These are phyloP conservation scores for Pichia californica DNA, from an alignment of 805 yeast species.

Conservation along the genomic window DNA sequence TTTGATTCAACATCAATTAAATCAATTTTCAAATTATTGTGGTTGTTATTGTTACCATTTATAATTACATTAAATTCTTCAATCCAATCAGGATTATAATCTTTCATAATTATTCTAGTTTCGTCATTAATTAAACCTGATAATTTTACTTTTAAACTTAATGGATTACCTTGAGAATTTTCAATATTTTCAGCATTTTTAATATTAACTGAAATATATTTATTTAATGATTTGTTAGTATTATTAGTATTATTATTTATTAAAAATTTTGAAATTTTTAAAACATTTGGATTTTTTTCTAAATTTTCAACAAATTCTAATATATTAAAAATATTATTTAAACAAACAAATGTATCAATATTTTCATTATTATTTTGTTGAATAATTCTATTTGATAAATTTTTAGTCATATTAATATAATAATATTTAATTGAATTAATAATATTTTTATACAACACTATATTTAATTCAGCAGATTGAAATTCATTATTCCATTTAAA, in stretches of 20 bases:
- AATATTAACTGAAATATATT: conserved; percentile 21
- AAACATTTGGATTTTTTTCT: conserved; percentile 8
- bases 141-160: conserved; percentile 21
- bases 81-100: conserved; percentile 75
- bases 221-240: conserved; percentile 8
- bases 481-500: conserved; percentile 61
- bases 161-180: conserved; percentile 24
- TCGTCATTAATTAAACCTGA: conserved; percentile 29
- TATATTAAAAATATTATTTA: conserved; percentile 25
- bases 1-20: conserved; percentile 16
- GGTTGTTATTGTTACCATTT: conserved; percentile 5
- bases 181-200: conserved; percentile 28
- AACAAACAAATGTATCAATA: conserved; percentile 25
- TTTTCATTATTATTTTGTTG: conserved; percentile 1
- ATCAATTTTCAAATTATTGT: conserved; percentile 12
- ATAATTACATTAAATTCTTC: conserved; percentile 63
- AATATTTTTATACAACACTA: conserved; percentile 54
- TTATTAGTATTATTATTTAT: conserved; percentile 1
- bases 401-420: conserved; percentile 29
- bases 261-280: conserved; percentile 15
- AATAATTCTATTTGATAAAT: not conserved
- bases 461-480: conserved; percentile 57
- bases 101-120: conserved; percentile 57
- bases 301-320: conserved; percentile 11
- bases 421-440: conserved; percentile 55